Evolutionary conservation across 2,329 filamentous ascomycete genomes (phyloP).

Genomic region (Lasiodiplodia sp.): DNA sequence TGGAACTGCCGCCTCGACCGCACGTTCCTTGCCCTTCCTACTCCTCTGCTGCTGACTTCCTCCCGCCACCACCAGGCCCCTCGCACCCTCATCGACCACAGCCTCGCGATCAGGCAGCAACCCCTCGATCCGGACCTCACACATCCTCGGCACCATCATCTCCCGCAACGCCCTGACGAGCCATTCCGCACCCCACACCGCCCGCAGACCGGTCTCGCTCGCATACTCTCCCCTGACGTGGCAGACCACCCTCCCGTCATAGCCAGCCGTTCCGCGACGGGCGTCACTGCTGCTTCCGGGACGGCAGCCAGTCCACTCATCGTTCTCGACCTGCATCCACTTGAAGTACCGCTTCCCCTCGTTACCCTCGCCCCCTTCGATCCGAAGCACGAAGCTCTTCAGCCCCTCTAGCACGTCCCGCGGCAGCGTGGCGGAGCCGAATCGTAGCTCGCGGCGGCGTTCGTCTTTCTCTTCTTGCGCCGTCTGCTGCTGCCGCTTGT

Average conservation of each 20-base stretch:
- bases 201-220: neutral
- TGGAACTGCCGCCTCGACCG: no score
- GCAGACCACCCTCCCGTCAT: neutral
- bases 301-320: neutral
- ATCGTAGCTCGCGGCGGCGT: neutral
- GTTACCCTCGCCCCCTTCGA: neutral
- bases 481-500: neutral
- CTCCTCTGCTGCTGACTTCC: neutral
- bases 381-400: neutral
- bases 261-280: no score
- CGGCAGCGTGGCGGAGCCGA: neutral
- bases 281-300: no score
- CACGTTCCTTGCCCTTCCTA: neutral
- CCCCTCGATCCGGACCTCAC: neutral
- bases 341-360: neutral
- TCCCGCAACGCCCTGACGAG: neutral
- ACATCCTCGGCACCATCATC: neutral
- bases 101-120: neutral
- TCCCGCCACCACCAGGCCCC: neutral
- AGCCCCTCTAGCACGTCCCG: neutral
- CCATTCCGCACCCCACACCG: neutral
- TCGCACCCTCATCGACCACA: no score
- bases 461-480: no score
- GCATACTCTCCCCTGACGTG: neutral
- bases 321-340: neutral